phyloP scores from a whole-genome alignment of 2,329 filamentous ascomycete genomes.

The Alternaria tenuissima region DNA sequence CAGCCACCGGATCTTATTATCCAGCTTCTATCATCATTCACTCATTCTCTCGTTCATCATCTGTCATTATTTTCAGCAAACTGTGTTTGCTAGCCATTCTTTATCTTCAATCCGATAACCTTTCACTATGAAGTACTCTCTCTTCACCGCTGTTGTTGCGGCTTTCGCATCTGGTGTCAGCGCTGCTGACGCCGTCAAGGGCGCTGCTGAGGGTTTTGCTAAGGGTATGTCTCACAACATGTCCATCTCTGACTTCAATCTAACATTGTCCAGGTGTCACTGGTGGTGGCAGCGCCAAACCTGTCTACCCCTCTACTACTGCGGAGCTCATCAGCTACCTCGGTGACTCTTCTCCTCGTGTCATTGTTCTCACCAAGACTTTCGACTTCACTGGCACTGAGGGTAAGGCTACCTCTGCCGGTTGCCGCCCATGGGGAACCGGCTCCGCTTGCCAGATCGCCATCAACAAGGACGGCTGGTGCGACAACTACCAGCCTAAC shows the following conservation, averaged over 20 bases:
- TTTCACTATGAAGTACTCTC: slow-evolving; percentile 30
- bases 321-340: slow-evolving; percentile 68
- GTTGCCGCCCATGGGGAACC: slow-evolving; percentile 62
- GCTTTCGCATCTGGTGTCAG: slow-evolving; percentile 29
- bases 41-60: slow-evolving; percentile 8
- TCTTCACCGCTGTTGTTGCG: slow-evolving; percentile 26
- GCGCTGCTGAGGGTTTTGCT: slow-evolving; percentile 37
- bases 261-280: slow-evolving; percentile 25
- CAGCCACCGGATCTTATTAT: not conserved
- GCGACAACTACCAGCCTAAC: slow-evolving; percentile 64
- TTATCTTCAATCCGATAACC: slow-evolving; percentile 16
- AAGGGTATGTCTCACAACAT: slow-evolving; percentile 23
- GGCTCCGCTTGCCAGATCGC: slow-evolving; percentile 67
- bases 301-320: slow-evolving; percentile 34
- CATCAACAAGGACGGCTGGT: slow-evolving; percentile 67
- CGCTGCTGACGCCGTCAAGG: slow-evolving; percentile 36
- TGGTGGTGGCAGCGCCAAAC: slow-evolving; percentile 32
- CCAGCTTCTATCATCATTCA: slow-evolving; percentile 17
- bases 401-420: slow-evolving; percentile 61
- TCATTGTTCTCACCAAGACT: slow-evolving; percentile 65
- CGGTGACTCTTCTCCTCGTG: slow-evolving; percentile 60
- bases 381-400: slow-evolving; percentile 66
- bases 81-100: slow-evolving; percentile 34
- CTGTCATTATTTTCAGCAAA: slow-evolving; percentile 21
- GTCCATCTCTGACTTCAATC: not conserved